Base-by-base conservation (phyloP, 2,329 filamentous ascomycete genomes). In the Paecilomyces niveus region DNA sequence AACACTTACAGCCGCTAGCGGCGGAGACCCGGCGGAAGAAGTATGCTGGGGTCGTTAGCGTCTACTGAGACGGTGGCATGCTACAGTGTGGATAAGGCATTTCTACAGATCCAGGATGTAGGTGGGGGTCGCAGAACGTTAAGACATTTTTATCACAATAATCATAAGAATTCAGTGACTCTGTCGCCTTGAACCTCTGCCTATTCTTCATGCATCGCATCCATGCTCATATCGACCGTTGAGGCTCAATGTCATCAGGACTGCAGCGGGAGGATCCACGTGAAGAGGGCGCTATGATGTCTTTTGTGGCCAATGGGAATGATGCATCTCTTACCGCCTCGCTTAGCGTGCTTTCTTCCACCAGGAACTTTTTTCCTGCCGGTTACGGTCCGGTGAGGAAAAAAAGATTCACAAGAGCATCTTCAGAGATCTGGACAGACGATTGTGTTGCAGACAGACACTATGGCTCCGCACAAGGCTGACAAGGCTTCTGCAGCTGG, bases 391-490 rank as follows among this genome's bases (percentile, higher is more conserved):
- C 49, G 35, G 13, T 39, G 35, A 39, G n/a, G 21, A 52, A 52
- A 32, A 54, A 35, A 59, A n/a, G 29, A 52, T 45, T 6, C 11
- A 13, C 51, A 13, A 32, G 26, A 35, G 29, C 49, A n/a, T 53
- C 31, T 56, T 32, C n/a, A 9, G 54, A 15, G 54, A 50, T 57
- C 33, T 53, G 57, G 58, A 31, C 22, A 45, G 52, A 21, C 4
- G n/a, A 18, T 35, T 35, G 53, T 13, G 6, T 24, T 31, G 18
- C 2, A 54, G 21, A 45, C n/a, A 18, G 45, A 22, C 58, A 66
- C 26, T 29, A 74, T 74, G 72, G 70, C 67, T 39, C 54, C 51
- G 13, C 58, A 62, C 32, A 68, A 66, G 51, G 59, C 35, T 29
- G 68, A 69, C 57, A 68, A 67, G 35, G 49, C 57, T 18, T 39